Percentiles rank a stretch among this genome's conserved stretches.
Conservation (phyloP, 495 filamentous ascomycete genomes). For the Aspergillus hancockii region DNA sequence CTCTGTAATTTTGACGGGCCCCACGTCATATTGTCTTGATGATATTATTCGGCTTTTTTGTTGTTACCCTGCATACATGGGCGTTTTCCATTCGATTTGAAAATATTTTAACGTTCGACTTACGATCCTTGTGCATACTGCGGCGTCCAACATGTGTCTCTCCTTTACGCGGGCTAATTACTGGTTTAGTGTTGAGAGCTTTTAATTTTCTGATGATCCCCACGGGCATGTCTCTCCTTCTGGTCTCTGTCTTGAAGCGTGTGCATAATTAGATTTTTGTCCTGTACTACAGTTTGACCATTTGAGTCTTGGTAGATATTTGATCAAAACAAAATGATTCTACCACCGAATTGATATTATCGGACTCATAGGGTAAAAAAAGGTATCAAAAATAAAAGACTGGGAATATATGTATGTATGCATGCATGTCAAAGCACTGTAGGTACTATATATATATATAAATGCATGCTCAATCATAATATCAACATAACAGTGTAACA, state of each 20-base stretch:
- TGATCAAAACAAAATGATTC: not conserved
- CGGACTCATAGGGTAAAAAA: not conserved
- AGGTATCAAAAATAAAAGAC: not conserved
- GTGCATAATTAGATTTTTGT: conserved; percentile 14
- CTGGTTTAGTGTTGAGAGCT: conserved; percentile 1
- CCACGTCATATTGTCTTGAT: not conserved
- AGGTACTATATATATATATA: not conserved
- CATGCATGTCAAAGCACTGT: not conserved
- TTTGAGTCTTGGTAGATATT: not conserved
- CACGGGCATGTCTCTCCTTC: conserved; percentile 12
- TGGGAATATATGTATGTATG: no score
- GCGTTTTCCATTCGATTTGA: not conserved
- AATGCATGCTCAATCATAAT: not conserved
- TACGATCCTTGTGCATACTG: conserved; percentile 15
- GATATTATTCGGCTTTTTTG: not conserved
- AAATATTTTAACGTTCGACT: conserved; percentile 26
- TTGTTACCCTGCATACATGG: not conserved
- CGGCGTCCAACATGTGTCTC: conserved; percentile 12
- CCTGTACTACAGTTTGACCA: not conserved
- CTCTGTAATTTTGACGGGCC: conserved; percentile 26
- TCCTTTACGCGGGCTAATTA: conserved; percentile 5
- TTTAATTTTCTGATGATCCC: not conserved
- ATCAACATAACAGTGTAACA: not conserved
- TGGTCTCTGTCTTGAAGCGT: conserved; percentile 4
- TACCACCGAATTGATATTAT: no score